These are phyloP conservation scores for Pseudomicrostroma phylloplanum DNA, from an alignment of 1,284 basidiomycete species.

Conservation along the genomic window DNA sequence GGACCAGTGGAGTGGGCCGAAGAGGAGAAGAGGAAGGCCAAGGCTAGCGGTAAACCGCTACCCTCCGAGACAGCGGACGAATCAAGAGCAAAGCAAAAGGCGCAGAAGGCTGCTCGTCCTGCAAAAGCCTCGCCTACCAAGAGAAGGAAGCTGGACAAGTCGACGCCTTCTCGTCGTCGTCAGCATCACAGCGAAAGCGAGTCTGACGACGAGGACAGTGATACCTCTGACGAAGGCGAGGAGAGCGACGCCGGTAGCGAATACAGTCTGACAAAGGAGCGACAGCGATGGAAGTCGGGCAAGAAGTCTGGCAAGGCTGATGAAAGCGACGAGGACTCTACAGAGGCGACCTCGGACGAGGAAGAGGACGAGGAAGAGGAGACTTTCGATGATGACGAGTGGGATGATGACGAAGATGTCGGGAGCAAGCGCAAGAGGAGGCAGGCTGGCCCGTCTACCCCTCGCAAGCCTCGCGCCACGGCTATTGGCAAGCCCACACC, in stretches of 20 bases:
- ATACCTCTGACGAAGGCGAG: not conserved
- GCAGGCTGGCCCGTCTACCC: constrained; percentile 1
- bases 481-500: constrained; percentile 10
- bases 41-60: not conserved
- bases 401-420: constrained; percentile 7
- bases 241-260: not conserved
- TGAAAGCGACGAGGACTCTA: not conserved
- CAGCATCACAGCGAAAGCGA: not conserved
- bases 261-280: too few species aligned
- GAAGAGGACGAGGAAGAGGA: constrained; percentile 6
- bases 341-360: constrained; percentile 7
- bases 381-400: constrained; percentile 4
- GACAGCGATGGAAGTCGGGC: not conserved
- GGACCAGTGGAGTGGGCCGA: not conserved
- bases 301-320: not conserved
- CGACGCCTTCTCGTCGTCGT: not conserved
- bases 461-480: constrained; percentile 9
- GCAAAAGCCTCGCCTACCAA: not conserved
- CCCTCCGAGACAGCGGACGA: not conserved
- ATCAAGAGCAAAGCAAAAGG: not conserved
- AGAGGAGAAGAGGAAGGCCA: constrained; percentile 3
- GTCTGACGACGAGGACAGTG: constrained; percentile 3
- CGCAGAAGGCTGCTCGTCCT: too few species aligned
- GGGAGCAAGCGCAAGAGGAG: not conserved
- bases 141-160: constrained; percentile 7